phyloP scores from a whole-genome alignment of 78 protist species.

The Dictyostelium firmibasis region DNA sequence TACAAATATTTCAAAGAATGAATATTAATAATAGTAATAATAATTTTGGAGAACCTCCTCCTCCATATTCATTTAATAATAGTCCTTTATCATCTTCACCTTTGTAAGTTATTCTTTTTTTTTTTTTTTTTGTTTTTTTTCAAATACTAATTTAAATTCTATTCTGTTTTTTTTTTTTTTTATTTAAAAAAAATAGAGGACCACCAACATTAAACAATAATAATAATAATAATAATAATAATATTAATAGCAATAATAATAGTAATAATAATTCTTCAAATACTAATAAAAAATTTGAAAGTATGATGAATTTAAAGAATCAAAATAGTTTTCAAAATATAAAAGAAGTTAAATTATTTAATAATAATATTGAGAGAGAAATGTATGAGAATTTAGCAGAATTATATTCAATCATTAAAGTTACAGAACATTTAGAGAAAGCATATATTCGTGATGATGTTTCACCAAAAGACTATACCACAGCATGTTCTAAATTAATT shows the following conservation, averaged over 20 bases:
- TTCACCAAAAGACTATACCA: conserved; percentile 81
- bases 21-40: not conserved
- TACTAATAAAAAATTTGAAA: not conserved
- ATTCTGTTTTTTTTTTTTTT: not conserved
- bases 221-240: not conserved
- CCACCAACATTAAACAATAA: not conserved
- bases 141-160: not conserved
- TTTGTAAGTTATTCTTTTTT: not conserved
- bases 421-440: conserved; percentile 85
- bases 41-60: conserved; percentile 2
- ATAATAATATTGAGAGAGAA: conserved; percentile 79
- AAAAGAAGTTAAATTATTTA: conserved; percentile 81
- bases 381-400: conserved; percentile 86
- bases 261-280: not conserved
- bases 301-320: not conserved
- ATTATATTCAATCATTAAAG: conserved; percentile 85
- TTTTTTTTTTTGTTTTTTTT: not conserved
- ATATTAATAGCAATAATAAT: not conserved
- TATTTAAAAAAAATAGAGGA: not conserved
- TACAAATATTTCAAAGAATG: not conserved
- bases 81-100: not conserved
- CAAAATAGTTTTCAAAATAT: not conserved
- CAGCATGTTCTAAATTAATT: conserved; percentile 87
- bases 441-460: conserved; percentile 89
- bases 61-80: not conserved